Percentiles rank a stretch among this genome's conserved stretches.
These are phyloP conservation scores for Lachancea cidri DNA, from an alignment of 805 yeast species.

Conservation along the genomic window DNA sequence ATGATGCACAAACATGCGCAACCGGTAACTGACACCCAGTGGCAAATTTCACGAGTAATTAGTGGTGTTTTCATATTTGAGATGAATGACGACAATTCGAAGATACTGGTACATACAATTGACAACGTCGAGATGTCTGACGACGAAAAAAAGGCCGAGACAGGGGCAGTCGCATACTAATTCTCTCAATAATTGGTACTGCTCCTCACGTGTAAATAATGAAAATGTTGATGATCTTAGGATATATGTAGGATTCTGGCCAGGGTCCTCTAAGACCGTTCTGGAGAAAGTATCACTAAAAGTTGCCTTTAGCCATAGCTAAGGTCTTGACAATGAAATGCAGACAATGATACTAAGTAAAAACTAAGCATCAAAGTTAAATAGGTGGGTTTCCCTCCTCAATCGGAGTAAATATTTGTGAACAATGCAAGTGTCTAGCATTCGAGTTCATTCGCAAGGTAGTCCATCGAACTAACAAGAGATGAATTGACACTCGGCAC, in stretches of 20 bases:
- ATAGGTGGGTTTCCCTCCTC: background rate
- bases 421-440: background rate
- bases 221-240: background rate
- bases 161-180: slow-evolving; percentile 23
- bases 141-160: slow-evolving; percentile 26
- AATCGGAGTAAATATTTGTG: too few relatives aligned
- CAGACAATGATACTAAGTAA: too few relatives aligned
- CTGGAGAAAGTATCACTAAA: too few relatives aligned
- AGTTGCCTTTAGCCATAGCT: too few relatives aligned
- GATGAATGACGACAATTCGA: slow-evolving; percentile 48
- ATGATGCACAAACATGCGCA: background rate
- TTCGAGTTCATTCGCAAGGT: slow-evolving; percentile 2
- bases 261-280: too few relatives aligned
- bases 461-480: background rate
- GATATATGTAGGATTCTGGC: background rate
- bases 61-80: slow-evolving; percentile 64
- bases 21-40: slow-evolving; percentile 1
- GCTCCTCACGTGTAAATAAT: background rate
- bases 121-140: slow-evolving; percentile 62
- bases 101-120: slow-evolving; percentile 56
- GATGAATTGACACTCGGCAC: background rate
- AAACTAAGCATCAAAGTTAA: background rate
- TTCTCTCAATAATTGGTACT: background rate
- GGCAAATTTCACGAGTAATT: slow-evolving; percentile 19
- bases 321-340: too few relatives aligned